Base-by-base conservation (phyloP, 805 yeast genomes). In the Candida dendrica region DNA sequence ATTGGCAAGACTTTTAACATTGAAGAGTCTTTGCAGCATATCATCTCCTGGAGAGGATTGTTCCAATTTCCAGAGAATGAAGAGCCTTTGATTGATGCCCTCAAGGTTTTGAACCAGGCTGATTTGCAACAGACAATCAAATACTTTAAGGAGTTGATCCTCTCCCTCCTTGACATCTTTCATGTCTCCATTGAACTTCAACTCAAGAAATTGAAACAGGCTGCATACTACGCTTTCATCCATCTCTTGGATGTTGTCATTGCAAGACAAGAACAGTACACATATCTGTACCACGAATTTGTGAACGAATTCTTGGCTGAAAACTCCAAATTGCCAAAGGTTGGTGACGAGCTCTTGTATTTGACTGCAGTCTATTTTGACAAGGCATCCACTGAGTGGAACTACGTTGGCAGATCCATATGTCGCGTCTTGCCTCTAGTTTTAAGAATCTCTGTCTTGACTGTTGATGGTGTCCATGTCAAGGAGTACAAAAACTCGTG, bases 1-100 rank as follows among this genome's bases (percentile, higher is more conserved):
- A 77, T 80, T 42, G 95, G 96, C 20, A 81, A 74, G 49, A 58
- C 65, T 14, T 83, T 66, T 62, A 84, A 84, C 51, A 62, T 77
- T 16, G 87, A 81, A 44, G 40, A 63, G 6, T 62, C 80, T 3
- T 66, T 82, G 44, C 76, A 74, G 34, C 68, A 71, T 27, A 62
- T 86, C 37, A 56, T 80, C 48, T 69, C 72, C 45, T 77, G 81
- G 74, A 74, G 67, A 44, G 57, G 68, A 31, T 58, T 70, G 17
- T 58, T 52, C 34, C 39, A 56, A 6, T 38, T 60, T n/a, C 62
- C 61, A 29, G 60, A 60, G 20, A 71, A 71, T 50, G 74, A 70
- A 44, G 59, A 59, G 3, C 73, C 71, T 38, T 67, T 81, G 37
- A 58, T 75, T 22, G 66, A 66, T 15, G 59, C 75, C 3, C 62